phyloP scores from a whole-genome alignment of 2,329 filamentous ascomycete species.

The Colletotrichum chlorophyti region DNA sequence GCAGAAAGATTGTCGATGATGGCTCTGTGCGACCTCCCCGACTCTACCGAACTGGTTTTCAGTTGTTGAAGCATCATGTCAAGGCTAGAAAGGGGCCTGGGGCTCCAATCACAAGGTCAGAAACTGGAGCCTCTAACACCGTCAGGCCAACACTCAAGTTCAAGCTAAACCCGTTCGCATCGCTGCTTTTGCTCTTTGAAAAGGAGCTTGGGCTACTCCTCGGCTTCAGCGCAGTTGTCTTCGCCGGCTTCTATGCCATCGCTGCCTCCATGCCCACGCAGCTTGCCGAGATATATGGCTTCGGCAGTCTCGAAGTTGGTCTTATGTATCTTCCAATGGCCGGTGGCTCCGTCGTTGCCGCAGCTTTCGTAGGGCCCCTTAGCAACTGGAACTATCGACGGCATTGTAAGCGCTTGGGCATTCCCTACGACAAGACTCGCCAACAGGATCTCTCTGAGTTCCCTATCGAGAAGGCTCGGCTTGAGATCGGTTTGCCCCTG shows the following conservation, averaged over 20 bases:
- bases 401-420: constrained; percentile 59
- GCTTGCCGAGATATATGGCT: constrained; percentile 61
- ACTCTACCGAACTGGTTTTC: constrained; percentile 41
- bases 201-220: constrained; percentile 53
- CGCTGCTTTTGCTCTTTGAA: constrained; percentile 48
- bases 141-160: constrained; percentile 39
- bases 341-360: constrained; percentile 54
- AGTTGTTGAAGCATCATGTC: constrained; percentile 31
- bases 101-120: constrained; percentile 1
- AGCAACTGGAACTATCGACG: constrained; percentile 74
- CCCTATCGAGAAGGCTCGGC: constrained; percentile 57
- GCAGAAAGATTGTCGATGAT: constrained; percentile 54
- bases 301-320: constrained; percentile 61
- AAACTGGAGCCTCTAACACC: constrained; percentile 22
- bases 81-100: constrained; percentile 18
- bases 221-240: constrained; percentile 50
- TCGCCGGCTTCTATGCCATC: constrained; percentile 58
- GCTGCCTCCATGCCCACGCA: constrained; percentile 51
- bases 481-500: constrained; percentile 57
- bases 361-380: constrained; percentile 55
- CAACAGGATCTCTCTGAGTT: constrained; percentile 56
- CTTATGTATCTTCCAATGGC: constrained; percentile 61
- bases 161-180: constrained; percentile 49
- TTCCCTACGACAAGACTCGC: constrained; percentile 59
- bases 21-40: constrained; percentile 53